phyloP scores from a whole-genome alignment of 1,139 yeast species.

The Scheffersomyces titani region DNA sequence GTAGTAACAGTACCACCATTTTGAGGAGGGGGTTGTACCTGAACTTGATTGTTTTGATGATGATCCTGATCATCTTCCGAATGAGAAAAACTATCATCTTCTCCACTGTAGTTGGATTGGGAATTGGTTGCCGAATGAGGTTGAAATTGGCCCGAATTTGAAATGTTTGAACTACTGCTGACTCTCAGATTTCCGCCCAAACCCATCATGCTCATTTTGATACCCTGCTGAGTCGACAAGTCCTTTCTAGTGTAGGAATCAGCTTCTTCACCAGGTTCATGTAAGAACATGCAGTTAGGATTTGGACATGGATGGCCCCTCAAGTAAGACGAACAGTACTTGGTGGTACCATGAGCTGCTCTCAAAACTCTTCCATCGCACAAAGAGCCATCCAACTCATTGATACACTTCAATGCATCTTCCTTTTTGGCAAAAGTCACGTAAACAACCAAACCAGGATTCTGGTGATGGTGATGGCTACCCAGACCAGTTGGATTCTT shows the following conservation, averaged over 20 bases:
- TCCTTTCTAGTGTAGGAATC: conserved; percentile 95
- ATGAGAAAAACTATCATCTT: conserved; percentile 15
- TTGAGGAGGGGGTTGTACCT: conserved; percentile 6
- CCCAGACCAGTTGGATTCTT: conserved; percentile 54
- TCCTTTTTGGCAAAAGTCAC: conserved; percentile 92
- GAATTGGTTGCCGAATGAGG: conserved; percentile 3
- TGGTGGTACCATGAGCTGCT: conserved; percentile 98
- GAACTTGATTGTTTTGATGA: conserved; percentile 11
- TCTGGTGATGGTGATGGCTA: conserved; percentile 41
- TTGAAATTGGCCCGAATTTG: conserved; percentile 9
- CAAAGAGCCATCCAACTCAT: conserved; percentile 90
- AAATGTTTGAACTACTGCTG: conserved; percentile 13
- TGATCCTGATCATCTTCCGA: conserved; percentile 17
- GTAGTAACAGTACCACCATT: conserved; percentile 4
- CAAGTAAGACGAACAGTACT: conserved; percentile 92
- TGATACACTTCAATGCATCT: conserved; percentile 91
- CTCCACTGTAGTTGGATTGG: conserved; percentile 15
- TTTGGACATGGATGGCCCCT: conserved; percentile 97
- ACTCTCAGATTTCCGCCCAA: conserved; percentile 18
- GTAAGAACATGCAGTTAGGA: conserved; percentile 98
- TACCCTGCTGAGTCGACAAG: conserved; percentile 77
- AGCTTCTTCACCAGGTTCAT: conserved; percentile 99
- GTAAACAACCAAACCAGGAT: conserved; percentile 90
- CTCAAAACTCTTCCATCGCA: conserved; percentile 85
- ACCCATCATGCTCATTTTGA: conserved; percentile 56